These are phyloP conservation scores for Kodamaea jinghongensis DNA, from an alignment of 805 yeast genomes.

Conservation along the genomic window DNA sequence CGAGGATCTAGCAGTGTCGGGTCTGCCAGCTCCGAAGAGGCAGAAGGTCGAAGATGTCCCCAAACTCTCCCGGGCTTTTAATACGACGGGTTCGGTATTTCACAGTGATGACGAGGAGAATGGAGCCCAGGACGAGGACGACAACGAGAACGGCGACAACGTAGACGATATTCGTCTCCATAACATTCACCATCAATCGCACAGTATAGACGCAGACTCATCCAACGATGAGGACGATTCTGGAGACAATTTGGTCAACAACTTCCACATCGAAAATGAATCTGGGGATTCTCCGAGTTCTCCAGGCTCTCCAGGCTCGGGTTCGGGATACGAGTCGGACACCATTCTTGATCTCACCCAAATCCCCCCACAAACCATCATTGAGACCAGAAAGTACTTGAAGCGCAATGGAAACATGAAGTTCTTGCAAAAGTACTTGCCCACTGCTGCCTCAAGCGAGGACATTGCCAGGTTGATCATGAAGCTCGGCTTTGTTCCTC, in stretches of 20 bases:
- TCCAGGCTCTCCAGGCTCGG: too few relatives aligned
- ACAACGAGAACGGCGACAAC: not conserved
- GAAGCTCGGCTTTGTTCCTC: constrained; percentile 58
- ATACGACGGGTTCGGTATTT: constrained; percentile 6
- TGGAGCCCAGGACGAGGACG: too few relatives aligned
- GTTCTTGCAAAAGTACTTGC: constrained; percentile 62
- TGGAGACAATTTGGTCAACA: constrained; percentile 1
- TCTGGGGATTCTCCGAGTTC: too few relatives aligned
- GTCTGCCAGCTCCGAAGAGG: constrained; percentile 6
- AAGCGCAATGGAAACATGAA: constrained; percentile 57
- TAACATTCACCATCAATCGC: not conserved
- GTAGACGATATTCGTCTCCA: not conserved
- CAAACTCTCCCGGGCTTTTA: constrained; percentile 12
- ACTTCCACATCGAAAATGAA: too few relatives aligned
- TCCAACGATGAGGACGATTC: constrained; percentile 3
- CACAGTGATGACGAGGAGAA: constrained; percentile 11
- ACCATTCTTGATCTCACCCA: constrained; percentile 3
- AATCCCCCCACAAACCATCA: constrained; percentile 12
- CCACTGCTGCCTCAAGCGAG: constrained; percentile 55
- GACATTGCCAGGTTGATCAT: constrained; percentile 57
- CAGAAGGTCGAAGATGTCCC: constrained; percentile 10
- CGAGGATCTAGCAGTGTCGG: constrained; percentile 9
- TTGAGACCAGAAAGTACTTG: constrained; percentile 43
- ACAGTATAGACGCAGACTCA: not conserved
- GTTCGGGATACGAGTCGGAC: constrained; percentile 4